A percentile compares a stretch with the other conserved stretches of the same genome.
phyloP scores from a whole-genome alignment of 208 protist species.

The Lotmaria passim region DNA sequence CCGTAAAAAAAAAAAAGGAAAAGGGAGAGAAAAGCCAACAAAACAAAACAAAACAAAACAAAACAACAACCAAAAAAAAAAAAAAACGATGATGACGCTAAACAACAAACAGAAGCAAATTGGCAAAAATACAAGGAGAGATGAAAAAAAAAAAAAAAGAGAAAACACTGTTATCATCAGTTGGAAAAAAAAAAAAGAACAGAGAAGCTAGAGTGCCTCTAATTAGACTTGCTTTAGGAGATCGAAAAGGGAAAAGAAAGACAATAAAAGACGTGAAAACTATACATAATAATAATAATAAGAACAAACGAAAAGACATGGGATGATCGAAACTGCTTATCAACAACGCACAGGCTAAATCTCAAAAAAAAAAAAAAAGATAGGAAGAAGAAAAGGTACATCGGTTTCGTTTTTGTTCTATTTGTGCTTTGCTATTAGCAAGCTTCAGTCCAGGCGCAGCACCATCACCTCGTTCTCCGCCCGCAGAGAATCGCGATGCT shows the following conservation, averaged over 20 bases:
- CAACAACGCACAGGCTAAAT: neutral
- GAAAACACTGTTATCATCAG: neutral
- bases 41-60: neutral
- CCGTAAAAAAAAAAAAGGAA: neutral
- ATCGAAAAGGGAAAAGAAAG: neutral
- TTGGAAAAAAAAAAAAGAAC: neutral
- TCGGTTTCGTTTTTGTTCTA: too few species aligned
- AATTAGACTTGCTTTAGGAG: too few species aligned
- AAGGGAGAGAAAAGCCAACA: neutral
- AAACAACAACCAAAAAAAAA: neutral
- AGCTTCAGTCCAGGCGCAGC: conserved; percentile 14
- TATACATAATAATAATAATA: neutral
- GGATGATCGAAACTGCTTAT: neutral
- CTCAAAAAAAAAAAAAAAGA: neutral
- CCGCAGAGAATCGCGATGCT: neutral
- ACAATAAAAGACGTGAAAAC: neutral
- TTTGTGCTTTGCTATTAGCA: too few species aligned
- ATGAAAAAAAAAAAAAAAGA: neutral
- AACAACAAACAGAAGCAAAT: neutral
- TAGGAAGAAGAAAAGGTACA: neutral
- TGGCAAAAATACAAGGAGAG: neutral
- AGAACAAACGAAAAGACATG: neutral
- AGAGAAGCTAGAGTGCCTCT: too few species aligned
- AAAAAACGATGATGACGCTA: neutral
- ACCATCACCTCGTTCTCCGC: conserved; percentile 24